These are phyloP conservation scores for Brettanomyces anomalus DNA, from an alignment of 805 yeast species.

Conservation along the genomic window DNA sequence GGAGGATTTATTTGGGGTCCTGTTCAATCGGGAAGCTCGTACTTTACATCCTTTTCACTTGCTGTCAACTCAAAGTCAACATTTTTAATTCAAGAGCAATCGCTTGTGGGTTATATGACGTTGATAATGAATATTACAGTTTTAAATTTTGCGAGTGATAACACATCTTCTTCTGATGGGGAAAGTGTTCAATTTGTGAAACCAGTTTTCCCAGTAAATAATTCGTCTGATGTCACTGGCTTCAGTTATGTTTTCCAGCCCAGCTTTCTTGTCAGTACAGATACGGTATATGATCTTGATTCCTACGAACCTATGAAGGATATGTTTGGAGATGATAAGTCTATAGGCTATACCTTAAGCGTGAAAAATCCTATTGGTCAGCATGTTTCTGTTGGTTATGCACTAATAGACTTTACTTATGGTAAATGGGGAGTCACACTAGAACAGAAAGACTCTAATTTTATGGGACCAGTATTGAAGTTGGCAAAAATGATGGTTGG, in stretches of 20 bases:
- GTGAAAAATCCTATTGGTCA: conserved; percentile 25
- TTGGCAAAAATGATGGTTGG: conserved; percentile 66
- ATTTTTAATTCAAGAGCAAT: conserved; percentile 47
- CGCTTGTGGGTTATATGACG: conserved; percentile 63
- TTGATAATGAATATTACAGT: conserved; percentile 42
- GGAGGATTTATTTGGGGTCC: conserved; percentile 65
- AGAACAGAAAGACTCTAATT: conserved; percentile 50
- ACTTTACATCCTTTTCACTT: conserved; percentile 64
- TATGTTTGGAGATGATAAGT: conserved; percentile 8
- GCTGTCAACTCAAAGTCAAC: conserved; percentile 73
- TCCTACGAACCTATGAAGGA: conserved; percentile 24
- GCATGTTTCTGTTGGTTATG: conserved; percentile 48
- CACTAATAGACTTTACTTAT: conserved; percentile 33
- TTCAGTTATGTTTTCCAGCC: conserved; percentile 38
- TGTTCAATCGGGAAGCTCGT: conserved; percentile 33
- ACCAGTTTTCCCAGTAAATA: conserved; percentile 15
- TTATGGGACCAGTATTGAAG: conserved; percentile 52
- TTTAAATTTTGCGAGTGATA: conserved; percentile 30
- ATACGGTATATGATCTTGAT: conserved; percentile 5
- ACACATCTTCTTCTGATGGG: conserved; percentile 31
- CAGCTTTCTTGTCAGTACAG: neutral
- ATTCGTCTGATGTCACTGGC: conserved; percentile 21
- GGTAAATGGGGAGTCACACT: conserved; percentile 68
- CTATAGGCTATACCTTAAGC: neutral
- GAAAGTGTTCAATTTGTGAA: conserved; percentile 19